Conservation (phyloP, 2,329 filamentous ascomycete genomes). For the Ophiostoma himal-ulmi region DNA sequence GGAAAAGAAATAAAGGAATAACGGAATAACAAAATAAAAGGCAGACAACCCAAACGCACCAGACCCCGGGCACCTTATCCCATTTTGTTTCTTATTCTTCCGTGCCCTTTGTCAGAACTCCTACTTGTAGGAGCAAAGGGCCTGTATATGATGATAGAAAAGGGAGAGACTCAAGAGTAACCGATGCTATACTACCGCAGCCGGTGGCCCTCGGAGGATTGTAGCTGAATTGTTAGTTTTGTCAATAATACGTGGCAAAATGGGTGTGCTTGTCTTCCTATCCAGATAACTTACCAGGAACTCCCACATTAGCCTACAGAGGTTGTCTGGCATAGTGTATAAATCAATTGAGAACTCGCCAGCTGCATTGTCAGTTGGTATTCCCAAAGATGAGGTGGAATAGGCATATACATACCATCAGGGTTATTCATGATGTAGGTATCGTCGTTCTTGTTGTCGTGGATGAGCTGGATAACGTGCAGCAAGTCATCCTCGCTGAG, state of each 20-base stretch:
- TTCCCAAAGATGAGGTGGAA: not conserved
- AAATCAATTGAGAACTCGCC: slow-evolving; percentile 98
- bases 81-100: slow-evolving; percentile 2
- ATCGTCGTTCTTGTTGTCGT: slow-evolving; percentile 90
- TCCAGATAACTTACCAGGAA: slow-evolving; percentile 50
- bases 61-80: not conserved
- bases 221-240: not conserved
- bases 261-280: too few species aligned
- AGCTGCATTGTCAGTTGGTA: slow-evolving; percentile 41
- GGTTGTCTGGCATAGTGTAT: slow-evolving; percentile 85
- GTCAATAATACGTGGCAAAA: not conserved
- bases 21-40: not conserved
- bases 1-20: not conserved
- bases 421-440: slow-evolving; percentile 97
- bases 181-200: slow-evolving; percentile 15
- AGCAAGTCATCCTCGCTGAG: slow-evolving; percentile 88
- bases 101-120: not conserved
- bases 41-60: not conserved
- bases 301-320: slow-evolving; percentile 95
- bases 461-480: slow-evolving; percentile 94
- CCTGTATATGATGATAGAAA: not conserved
- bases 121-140: not conserved
- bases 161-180: not conserved
- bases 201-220: slow-evolving; percentile 21
- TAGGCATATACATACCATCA: slow-evolving; percentile 55